Base-by-base conservation (phyloP, 2,329 filamentous ascomycete genomes). In the Lithohypha guttulata region DNA sequence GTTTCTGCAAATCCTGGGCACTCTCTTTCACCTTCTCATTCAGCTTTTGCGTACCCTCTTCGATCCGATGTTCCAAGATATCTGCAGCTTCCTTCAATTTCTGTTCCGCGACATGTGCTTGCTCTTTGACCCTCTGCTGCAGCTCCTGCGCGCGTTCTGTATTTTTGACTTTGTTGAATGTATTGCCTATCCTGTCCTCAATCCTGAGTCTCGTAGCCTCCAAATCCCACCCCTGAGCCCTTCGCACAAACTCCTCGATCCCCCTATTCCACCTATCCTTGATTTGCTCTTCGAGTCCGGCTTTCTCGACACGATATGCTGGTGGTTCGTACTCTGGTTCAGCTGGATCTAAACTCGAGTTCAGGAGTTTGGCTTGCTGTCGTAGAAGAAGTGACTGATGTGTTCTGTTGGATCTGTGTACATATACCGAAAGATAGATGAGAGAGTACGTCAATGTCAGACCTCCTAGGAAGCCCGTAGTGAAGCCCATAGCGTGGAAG, bases 241-340 rank as follows among this genome's bases (percentile, higher is more conserved):
- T 79, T 42, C 67, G 68, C 40, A 81, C 79, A 36, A 79, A 69
- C 44, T 68, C 67, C 57, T 80, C 72, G 23, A 89, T 60, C 59
- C 89, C 82, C 35, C 70, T 60, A 58, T 91, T 89, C 83, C 83
- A 89, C 44, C 74, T 68, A 53, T 83, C 79, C 65, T 89, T 89
- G 51, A 79, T 69, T 23, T 74, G 65, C 55, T 86, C 81, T 39
- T 77, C 56, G 34, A 82, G 63, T 33, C 69, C 68, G 19, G 70
- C 67, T 45, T 71, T 65, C 50, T 73, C 65, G 36, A 70, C 60
- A 32, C 52, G 47, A 41, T 55, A 55, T 13, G 46, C 44, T 14
- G 43, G 49, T 32, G 26, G 49, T 13, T 43, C 50, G 30, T 42
- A 55, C 35, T 41, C 39, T 4, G 36, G 59, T 53, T 34, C 59